These are phyloP conservation scores for Circinella umbellata DNA, from an alignment of 371 early-diverging fungal species.

Conservation along the genomic window DNA sequence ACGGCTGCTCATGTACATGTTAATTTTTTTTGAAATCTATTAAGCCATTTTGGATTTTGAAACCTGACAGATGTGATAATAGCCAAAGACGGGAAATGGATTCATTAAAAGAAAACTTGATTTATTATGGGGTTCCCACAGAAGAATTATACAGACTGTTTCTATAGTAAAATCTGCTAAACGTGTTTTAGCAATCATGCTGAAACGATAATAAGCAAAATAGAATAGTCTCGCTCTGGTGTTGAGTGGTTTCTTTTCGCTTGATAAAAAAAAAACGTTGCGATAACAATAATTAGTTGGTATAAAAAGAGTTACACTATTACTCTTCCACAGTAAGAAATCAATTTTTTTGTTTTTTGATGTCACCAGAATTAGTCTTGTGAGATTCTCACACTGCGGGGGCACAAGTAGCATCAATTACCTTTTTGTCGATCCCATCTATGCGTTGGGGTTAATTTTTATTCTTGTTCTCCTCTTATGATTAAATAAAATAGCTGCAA, in stretches of 20 bases:
- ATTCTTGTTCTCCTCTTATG: not conserved
- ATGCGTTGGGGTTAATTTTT: not conserved
- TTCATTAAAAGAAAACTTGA: not conserved
- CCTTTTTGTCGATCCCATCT: not conserved
- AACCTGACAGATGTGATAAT: not conserved
- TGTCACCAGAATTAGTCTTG: conserved; percentile 8
- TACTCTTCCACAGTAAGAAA: too few species aligned
- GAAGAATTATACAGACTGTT: too few species aligned
- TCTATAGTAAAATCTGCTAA: not conserved
- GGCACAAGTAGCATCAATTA: not conserved
- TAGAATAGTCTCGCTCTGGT: too few species aligned
- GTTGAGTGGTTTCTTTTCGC: too few species aligned
- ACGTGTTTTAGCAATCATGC: too few species aligned
- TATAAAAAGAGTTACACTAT: too few species aligned
- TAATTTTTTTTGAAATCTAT: not conserved
- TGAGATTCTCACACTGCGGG: conserved; percentile 19
- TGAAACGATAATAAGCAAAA: too few species aligned
- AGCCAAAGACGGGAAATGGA: conserved; percentile 6
- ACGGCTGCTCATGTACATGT: too few species aligned
- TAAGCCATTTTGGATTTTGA: not conserved
- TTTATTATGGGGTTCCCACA: not conserved
- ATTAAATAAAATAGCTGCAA: too few species aligned
- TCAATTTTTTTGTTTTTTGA: too few species aligned
- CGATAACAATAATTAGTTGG: too few species aligned
- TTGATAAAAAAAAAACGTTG: too few species aligned